Percentiles rank a stretch among this genome's conserved stretches.
Conservation (phyloP, 257 asterid genomes). For the Eucommia ulmoides region DNA sequence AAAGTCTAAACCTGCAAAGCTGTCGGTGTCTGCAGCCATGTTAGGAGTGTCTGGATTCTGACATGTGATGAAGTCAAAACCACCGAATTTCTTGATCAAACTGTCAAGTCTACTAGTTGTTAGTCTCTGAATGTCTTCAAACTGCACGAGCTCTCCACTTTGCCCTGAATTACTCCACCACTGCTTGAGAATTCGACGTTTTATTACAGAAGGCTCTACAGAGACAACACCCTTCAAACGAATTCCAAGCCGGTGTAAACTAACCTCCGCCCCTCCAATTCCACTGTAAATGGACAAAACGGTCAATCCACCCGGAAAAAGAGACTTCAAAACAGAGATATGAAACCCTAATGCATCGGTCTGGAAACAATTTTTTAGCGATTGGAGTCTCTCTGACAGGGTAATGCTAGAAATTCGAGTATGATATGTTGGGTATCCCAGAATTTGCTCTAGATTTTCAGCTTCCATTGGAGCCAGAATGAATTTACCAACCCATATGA, state of each 20-base stretch:
- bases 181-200: constrained; percentile 43
- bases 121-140: constrained; percentile 34
- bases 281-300: constrained; percentile 62
- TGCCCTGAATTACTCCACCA: constrained; percentile 76
- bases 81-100: constrained; percentile 31
- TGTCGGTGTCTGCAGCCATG: constrained; percentile 11
- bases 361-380: constrained; percentile 52
- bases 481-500: constrained; percentile 55
- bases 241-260: constrained; percentile 66
- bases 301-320: constrained; percentile 46
- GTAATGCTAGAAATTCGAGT: constrained; percentile 36
- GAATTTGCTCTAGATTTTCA: constrained; percentile 54
- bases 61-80: constrained; percentile 57
- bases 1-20: neutral
- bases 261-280: constrained; percentile 72
- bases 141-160: constrained; percentile 68
- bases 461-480: constrained; percentile 46
- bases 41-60: constrained; percentile 45
- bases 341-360: constrained; percentile 68
- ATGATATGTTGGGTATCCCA: constrained; percentile 70
- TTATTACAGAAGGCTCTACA: constrained; percentile 50
- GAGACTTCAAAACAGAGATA: constrained; percentile 44
- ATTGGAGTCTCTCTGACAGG: constrained; percentile 40
- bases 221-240: constrained; percentile 51
- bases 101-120: constrained; percentile 37